Conservation (phyloP, 164 flowering plant genomes). For the Stephania yunnanensis region DNA sequence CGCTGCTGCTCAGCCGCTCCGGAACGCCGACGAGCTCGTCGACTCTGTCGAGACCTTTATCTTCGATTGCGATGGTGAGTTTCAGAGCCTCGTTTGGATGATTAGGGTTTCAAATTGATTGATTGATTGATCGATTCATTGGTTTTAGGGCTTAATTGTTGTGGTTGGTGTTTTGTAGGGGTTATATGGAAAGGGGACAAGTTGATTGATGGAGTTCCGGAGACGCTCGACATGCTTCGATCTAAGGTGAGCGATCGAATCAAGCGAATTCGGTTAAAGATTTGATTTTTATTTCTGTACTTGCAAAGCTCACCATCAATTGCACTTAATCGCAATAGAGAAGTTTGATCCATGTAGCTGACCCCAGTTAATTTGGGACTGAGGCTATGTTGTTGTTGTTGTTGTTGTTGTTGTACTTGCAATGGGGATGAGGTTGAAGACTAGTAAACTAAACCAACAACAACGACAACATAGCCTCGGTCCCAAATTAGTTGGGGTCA, state of each 20-base stretch:
- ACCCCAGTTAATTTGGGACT: no score
- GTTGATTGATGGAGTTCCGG: constrained; percentile 88
- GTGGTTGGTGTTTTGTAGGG: constrained; percentile 38
- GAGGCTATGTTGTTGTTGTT: no score
- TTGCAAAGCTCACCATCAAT: no score
- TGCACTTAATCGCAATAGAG: no score
- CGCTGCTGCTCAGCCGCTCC: constrained; percentile 66
- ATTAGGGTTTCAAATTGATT: neutral
- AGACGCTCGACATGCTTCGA: constrained; percentile 91
- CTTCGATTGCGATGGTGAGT: constrained; percentile 91
- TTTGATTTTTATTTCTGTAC: neutral
- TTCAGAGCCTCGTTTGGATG: neutral
- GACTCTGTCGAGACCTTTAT: constrained; percentile 96
- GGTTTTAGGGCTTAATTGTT: neutral
- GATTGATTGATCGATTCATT: neutral
- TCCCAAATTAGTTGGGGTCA: no score
- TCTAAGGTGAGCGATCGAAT: constrained; percentile 49
- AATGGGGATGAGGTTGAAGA: neutral
- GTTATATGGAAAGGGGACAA: constrained; percentile 99
- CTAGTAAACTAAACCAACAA: neutral
- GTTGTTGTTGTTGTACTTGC: no score
- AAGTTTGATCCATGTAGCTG: no score
- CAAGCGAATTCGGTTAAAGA: neutral
- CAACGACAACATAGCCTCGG: no score
- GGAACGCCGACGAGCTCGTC: constrained; percentile 75